A percentile compares a stretch with the other conserved stretches of the same genome.
phyloP scores from a whole-genome alignment of 768 basidiomycete genomes.

The Lyophyllum shimeji region DNA sequence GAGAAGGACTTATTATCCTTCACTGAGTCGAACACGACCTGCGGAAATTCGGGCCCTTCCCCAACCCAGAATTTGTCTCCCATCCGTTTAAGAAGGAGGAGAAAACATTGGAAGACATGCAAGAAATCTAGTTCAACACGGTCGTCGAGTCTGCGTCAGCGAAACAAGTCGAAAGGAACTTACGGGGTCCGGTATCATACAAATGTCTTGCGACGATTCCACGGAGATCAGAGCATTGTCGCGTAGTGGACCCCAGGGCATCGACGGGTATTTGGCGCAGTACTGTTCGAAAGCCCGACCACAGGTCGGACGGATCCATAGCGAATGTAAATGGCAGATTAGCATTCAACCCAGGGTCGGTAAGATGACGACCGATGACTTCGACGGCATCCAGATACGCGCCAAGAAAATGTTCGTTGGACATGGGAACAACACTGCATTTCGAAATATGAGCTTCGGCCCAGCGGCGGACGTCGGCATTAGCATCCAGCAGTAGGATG shows the following conservation, averaged over 20 bases:
- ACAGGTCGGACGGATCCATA: slow-evolving; percentile 44
- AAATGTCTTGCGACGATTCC: slow-evolving; percentile 61
- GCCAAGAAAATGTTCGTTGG: slow-evolving; percentile 43
- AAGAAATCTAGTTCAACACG: slow-evolving; percentile 49
- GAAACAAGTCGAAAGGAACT: slow-evolving; percentile 29
- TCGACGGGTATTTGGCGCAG: slow-evolving; percentile 57
- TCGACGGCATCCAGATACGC: slow-evolving; percentile 48
- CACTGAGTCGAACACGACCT: slow-evolving; percentile 78
- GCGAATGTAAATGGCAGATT: slow-evolving; percentile 27
- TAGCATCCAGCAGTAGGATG: slow-evolving; percentile 53
- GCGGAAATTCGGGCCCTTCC: slow-evolving; percentile 71
- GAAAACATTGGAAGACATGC: slow-evolving; percentile 57
- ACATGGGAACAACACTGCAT: slow-evolving; percentile 42
- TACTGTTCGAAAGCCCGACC: slow-evolving; percentile 44
- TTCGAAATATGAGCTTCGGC: slow-evolving; percentile 46
- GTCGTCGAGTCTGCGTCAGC: slow-evolving; percentile 8
- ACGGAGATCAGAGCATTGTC: slow-evolving; percentile 42
- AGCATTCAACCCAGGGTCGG: slow-evolving; percentile 9
- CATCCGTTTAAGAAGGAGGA: slow-evolving; percentile 59
- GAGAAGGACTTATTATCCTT: slow-evolving; percentile 70
- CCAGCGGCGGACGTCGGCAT: slow-evolving; percentile 55
- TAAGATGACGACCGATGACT: slow-evolving; percentile 28
- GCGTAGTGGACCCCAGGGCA: slow-evolving; percentile 29
- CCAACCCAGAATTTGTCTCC: slow-evolving; percentile 63
- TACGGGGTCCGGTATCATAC: slow-evolving; percentile 59